Percentiles rank a stretch among this genome's conserved stretches.
phyloP scores from a whole-genome alignment of 2,329 filamentous ascomycete genomes.

The Claviceps sp. region DNA sequence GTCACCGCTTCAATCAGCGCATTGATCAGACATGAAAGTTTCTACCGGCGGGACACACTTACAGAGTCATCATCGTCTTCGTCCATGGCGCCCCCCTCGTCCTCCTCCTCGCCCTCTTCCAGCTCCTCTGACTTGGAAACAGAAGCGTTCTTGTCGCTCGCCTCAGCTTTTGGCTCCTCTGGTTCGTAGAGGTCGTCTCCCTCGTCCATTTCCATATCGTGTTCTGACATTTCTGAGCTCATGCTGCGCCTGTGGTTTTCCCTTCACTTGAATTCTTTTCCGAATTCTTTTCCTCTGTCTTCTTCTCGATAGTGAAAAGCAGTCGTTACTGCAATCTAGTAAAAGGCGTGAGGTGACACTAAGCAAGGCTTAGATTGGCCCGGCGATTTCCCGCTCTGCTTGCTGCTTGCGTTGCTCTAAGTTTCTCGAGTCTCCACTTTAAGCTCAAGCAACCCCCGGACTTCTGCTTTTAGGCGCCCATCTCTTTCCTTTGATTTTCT shows the following conservation, averaged over 20 bases:
- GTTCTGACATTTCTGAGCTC: slow-evolving; percentile 7
- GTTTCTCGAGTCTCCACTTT: background rate
- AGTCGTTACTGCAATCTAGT: background rate
- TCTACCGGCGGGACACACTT: background rate
- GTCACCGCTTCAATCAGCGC: background rate
- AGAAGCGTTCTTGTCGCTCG: slow-evolving; percentile 16
- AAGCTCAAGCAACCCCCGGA: background rate
- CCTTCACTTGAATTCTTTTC: background rate
- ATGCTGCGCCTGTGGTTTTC: background rate
- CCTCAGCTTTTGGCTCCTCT: slow-evolving; percentile 36
- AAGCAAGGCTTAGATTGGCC: slow-evolving; percentile 9
- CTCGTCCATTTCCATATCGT: slow-evolving; percentile 51
- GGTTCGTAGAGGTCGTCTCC: slow-evolving; percentile 55
- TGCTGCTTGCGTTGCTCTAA: background rate
- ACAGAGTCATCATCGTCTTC: slow-evolving; percentile 40
- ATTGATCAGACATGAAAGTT: background rate
- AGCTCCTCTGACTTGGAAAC: slow-evolving; percentile 36
- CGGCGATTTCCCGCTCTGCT: slow-evolving; percentile 17
- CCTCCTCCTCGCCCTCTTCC: slow-evolving; percentile 52
- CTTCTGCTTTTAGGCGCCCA: background rate
- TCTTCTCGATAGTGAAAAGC: background rate
- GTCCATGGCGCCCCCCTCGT: slow-evolving; percentile 46
- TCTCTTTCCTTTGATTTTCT: slow-evolving; percentile 6
- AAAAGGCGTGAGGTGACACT: background rate
- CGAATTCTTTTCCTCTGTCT: background rate